Evolutionary conservation across 495 filamentous ascomycete species (phyloP).

Genomic region (Bryoglossum gracile): DNA sequence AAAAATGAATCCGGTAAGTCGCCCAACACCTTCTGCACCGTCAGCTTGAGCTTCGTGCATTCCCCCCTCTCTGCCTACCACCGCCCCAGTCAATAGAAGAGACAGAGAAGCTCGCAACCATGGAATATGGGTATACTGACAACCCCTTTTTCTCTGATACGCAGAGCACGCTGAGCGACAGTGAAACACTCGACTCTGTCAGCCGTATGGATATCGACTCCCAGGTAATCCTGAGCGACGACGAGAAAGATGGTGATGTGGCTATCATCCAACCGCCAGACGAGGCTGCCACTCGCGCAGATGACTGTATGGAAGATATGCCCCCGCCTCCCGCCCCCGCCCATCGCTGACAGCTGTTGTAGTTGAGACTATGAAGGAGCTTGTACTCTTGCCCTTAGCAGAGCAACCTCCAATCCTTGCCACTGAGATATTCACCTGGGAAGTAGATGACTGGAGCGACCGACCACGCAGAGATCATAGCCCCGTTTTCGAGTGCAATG

Average conservation of each 20-base stretch:
- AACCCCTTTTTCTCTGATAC: background rate
- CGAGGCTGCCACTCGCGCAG: conserved; percentile 43
- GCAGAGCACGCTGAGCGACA: conserved; percentile 25
- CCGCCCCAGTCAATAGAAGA: background rate
- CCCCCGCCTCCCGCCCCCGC: conserved; percentile 18
- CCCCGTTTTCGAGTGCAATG: conserved; percentile 78
- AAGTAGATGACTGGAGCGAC: conserved; percentile 71
- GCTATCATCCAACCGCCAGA: conserved; percentile 74
- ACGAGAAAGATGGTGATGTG: conserved; percentile 49
- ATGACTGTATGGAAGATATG: conserved; percentile 70
- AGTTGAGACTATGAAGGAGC: conserved; percentile 81
- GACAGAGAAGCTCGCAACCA: background rate
- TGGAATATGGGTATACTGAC: too few relatives aligned
- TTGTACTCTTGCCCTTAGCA: conserved; percentile 52
- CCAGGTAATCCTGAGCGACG: conserved; percentile 38
- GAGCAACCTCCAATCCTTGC: conserved; percentile 68
- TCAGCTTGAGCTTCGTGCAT: background rate
- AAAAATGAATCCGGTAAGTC: conserved; percentile 25
- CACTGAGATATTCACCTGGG: conserved; percentile 74
- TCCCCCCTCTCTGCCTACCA: conserved; percentile 4
- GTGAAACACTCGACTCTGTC: conserved; percentile 34
- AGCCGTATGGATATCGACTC: conserved; percentile 67
- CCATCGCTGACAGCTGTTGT: conserved; percentile 13
- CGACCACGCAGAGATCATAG: conserved; percentile 74
- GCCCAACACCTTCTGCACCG: background rate